These are phyloP conservation scores for Urtica urens DNA, from an alignment of 306 rosid species.

Conservation along the genomic window DNA sequence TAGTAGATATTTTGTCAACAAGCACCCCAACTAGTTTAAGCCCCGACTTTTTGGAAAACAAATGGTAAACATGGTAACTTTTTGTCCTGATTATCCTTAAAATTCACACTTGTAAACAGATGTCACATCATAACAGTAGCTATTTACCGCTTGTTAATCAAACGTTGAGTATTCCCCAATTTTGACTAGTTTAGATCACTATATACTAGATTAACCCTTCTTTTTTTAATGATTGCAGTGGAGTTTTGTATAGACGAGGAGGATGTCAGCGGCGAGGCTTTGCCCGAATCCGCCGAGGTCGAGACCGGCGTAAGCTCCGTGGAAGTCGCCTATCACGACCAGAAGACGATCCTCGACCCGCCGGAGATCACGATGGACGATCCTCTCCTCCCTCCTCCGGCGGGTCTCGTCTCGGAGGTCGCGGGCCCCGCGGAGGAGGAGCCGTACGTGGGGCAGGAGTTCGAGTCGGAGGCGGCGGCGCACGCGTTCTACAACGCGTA, in stretches of 20 bases:
- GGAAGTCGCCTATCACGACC: conserved; percentile 47
- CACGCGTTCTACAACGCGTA: conserved; percentile 89
- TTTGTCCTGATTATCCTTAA: too few species aligned
- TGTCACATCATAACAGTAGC: too few species aligned
- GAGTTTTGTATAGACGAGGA: conserved; percentile 61
- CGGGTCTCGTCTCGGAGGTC: conserved; percentile 30
- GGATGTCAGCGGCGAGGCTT: conserved; percentile 34
- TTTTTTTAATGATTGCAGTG: conserved; percentile 44
- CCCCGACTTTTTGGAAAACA: too few species aligned
- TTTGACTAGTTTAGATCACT: too few species aligned
- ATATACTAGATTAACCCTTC: too few species aligned
- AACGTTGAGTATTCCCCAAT: too few species aligned
- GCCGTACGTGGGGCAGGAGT: conserved; percentile 91
- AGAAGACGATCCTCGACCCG: conserved; percentile 35
- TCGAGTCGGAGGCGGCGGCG: conserved; percentile 80
- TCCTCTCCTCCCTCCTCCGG: conserved; percentile 37
- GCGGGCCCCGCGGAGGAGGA: too few species aligned
- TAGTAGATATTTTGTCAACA: too few species aligned
- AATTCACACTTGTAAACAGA: too few species aligned
- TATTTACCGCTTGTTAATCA: too few species aligned
- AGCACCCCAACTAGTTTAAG: too few species aligned
- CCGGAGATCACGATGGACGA: conserved; percentile 33
- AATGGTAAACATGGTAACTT: too few species aligned
- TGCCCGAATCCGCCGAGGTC: conserved; percentile 33
- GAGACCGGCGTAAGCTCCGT: conserved; percentile 47